A percentile compares a stretch with the other conserved stretches of the same genome.
Conservation (phyloP, 2,329 filamentous ascomycete species). For the Aspergillus luchuensis region DNA sequence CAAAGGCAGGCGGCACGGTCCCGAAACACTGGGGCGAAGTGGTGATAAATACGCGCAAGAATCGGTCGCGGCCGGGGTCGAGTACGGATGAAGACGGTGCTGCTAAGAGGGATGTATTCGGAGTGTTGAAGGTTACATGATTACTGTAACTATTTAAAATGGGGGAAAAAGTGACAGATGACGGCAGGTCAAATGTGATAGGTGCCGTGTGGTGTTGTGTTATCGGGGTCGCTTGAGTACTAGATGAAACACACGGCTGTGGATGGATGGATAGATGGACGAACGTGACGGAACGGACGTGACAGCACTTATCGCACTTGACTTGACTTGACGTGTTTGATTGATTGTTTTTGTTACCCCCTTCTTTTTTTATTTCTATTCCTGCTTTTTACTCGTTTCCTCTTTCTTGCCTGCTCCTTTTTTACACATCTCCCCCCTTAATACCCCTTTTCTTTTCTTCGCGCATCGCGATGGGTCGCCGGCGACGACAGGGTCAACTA, state of each 20-base stretch:
- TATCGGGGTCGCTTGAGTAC: too few species aligned
- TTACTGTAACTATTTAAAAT: background rate
- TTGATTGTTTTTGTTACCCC: constrained; percentile 1
- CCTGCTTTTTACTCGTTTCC: too few species aligned
- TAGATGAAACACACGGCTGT: too few species aligned
- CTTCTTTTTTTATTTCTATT: background rate
- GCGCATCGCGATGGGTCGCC: constrained; percentile 7
- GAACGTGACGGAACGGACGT: background rate
- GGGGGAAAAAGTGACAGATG: background rate
- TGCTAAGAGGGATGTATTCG: constrained; percentile 40
- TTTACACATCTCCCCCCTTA: background rate
- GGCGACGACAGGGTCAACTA: background rate
- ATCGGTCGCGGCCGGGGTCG: constrained; percentile 31
- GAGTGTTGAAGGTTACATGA: constrained; percentile 40
- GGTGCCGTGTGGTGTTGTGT: background rate
- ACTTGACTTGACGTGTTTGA: background rate
- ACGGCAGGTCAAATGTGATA: background rate
- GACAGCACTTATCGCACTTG: background rate
- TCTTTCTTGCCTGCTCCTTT: constrained; percentile 9
- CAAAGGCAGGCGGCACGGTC: constrained; percentile 25
- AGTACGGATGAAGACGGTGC: constrained; percentile 24
- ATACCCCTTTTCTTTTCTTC: constrained; percentile 3
- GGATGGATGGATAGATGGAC: constrained; percentile 3
- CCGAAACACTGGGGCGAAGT: constrained; percentile 50
- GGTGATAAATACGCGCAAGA: constrained; percentile 44